A percentile compares a stretch with the other conserved stretches of the same genome.
These are phyloP conservation scores for Neospermospora avenae DNA, from an alignment of 2,329 filamentous ascomycete species.

Conservation along the genomic window DNA sequence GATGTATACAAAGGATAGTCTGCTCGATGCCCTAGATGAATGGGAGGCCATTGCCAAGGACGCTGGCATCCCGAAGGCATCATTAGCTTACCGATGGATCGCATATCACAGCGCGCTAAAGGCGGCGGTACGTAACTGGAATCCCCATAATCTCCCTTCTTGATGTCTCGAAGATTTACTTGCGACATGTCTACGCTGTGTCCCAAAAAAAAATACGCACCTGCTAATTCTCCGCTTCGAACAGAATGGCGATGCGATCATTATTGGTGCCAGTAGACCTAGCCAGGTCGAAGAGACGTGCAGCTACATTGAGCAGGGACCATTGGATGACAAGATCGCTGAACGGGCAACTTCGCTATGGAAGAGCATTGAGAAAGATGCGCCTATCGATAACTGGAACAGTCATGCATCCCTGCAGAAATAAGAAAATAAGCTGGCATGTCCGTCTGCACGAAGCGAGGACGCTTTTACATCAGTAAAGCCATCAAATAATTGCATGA, in stretches of 20 bases:
- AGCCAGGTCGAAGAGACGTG: conserved; percentile 27
- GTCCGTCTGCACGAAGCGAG: not conserved
- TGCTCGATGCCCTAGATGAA: conserved; percentile 28
- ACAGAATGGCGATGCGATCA: conserved; percentile 35
- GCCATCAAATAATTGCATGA: no score
- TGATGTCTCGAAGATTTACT: no score
- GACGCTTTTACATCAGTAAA: no score
- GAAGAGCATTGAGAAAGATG: conserved; percentile 29
- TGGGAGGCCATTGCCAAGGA: conserved; percentile 33
- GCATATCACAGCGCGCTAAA: conserved; percentile 33
- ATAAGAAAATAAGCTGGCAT: not conserved
- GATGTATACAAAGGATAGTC: conserved; percentile 19
- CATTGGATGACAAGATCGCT: conserved; percentile 22
- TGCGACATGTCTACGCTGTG: no score
- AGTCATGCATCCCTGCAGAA: not conserved
- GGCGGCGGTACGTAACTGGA: no score
- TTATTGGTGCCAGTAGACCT: conserved; percentile 29
- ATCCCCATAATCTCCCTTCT: no score
- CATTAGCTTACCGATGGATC: conserved; percentile 39
- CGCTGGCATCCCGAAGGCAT: conserved; percentile 34
- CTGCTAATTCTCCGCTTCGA: no score
- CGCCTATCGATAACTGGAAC: conserved; percentile 26
- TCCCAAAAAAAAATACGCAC: no score
- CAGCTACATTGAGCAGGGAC: conserved; percentile 22
- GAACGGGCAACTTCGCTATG: conserved; percentile 25